A percentile compares a stretch with the other conserved stretches of the same genome.
These are phyloP conservation scores for Asterochloris sp. DNA, from an alignment of 139 green algal species.

Conservation along the genomic window DNA sequence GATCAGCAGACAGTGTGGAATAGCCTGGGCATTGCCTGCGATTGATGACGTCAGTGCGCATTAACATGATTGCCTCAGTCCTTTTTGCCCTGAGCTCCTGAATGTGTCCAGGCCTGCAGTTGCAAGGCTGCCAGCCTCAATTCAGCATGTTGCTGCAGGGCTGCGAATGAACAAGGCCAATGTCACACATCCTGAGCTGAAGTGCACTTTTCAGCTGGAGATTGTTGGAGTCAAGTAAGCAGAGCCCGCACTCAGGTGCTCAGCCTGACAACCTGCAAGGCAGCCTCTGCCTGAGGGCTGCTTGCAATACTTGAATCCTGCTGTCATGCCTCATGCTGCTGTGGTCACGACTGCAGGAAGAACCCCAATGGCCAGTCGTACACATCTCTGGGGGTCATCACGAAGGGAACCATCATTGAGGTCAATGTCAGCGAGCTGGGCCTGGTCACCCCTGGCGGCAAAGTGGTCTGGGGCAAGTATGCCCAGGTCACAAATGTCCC, in stretches of 20 bases:
- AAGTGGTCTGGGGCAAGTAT: slow-evolving; percentile 99
- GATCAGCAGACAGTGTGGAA: neutral
- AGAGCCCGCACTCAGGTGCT: too few relatives aligned
- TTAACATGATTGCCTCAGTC: too few relatives aligned
- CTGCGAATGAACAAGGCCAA: slow-evolving; percentile 99
- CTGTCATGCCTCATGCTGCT: too few relatives aligned
- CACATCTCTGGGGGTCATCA: slow-evolving; percentile 93
- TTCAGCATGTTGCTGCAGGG: slow-evolving; percentile 35
- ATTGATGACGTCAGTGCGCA: too few relatives aligned
- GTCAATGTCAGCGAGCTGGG: slow-evolving; percentile 98
- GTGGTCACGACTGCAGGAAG: slow-evolving; percentile 57
- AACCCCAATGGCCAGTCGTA: slow-evolving; percentile 99
- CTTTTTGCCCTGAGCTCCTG: too few relatives aligned
- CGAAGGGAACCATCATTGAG: slow-evolving; percentile 94
- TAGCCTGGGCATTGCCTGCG: neutral
- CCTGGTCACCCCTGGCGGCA: slow-evolving; percentile 96
- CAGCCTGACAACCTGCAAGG: too few relatives aligned
- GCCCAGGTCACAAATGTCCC: slow-evolving; percentile 95
- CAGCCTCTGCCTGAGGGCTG: too few relatives aligned
- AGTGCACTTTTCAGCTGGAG: slow-evolving; percentile 93
- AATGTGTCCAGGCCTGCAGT: neutral
- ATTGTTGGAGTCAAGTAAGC: slow-evolving; percentile 94
- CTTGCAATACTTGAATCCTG: too few relatives aligned
- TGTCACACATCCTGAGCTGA: slow-evolving; percentile 98
- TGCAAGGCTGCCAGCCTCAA: neutral